phyloP scores from a whole-genome alignment of 331 rosid genomes.

The Cydonia oblonga region DNA sequence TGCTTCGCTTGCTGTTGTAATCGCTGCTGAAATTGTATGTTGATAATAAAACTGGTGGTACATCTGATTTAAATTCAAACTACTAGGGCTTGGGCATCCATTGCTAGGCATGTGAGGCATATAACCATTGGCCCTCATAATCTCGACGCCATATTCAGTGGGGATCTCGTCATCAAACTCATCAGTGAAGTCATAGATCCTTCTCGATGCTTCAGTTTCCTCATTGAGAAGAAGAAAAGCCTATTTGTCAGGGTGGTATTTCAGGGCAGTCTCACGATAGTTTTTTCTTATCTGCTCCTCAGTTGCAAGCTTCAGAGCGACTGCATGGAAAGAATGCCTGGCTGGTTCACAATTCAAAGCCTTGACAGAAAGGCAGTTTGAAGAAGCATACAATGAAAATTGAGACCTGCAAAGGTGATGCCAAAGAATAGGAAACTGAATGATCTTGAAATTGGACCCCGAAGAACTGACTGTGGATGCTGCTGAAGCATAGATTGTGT shows the following conservation, averaged over 20 bases:
- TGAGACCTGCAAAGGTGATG: too few species aligned
- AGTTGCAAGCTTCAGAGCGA: constrained; percentile 75
- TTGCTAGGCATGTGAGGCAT: constrained; percentile 47
- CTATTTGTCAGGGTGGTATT: constrained; percentile 92
- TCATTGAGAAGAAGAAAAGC: constrained; percentile 77
- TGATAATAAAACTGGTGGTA: constrained; percentile 70
- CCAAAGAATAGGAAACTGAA: too few species aligned
- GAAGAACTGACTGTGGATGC: too few species aligned
- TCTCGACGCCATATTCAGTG: constrained; percentile 60
- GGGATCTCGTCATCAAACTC: constrained; percentile 96
- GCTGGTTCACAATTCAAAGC: constrained; percentile 65
- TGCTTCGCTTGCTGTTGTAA: too few species aligned
- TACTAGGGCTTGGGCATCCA: constrained; percentile 47
- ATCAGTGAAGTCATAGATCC: constrained; percentile 90
- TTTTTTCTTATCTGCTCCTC: constrained; percentile 89
- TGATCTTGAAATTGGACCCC: too few species aligned
- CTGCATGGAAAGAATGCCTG: constrained; percentile 67
- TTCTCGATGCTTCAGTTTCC: constrained; percentile 79
- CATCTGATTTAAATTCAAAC: constrained; percentile 51
- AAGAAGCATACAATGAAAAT: constrained; percentile 24
- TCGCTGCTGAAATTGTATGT: background rate
- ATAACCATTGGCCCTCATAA: constrained; percentile 49
- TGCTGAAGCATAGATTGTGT: too few species aligned
- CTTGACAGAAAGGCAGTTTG: constrained; percentile 68
- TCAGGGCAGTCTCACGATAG: constrained; percentile 90